Evolutionary conservation across 2,329 filamentous ascomycete genomes (phyloP), one percentile per base, ranked within the genome.

Genomic region (Decorospora gaudefroyi): DNA sequence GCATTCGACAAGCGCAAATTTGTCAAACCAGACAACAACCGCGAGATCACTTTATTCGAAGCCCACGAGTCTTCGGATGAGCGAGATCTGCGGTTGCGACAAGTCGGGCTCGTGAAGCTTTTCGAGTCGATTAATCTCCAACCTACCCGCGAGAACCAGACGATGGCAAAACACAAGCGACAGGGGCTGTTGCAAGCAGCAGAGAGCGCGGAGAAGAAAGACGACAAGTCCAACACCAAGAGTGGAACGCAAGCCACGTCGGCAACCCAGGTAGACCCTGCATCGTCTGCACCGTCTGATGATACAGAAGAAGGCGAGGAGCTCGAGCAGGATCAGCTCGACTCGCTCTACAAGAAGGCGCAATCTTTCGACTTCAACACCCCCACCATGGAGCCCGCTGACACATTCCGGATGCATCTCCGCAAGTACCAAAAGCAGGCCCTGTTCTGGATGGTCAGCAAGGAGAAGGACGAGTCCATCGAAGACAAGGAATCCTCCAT

Each of bases 341-440:
- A 99, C 67, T 84, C 88, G 0, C 73, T 99, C 1, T 99, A 99
- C 71, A 89, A 87, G 63, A 99, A 99, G 65, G 93, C 93, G 0
- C 93, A 99, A 64, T 91, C 90, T 0, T 97, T 97, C 61, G 93
- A 99, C 68, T 97, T 99, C 64, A 83, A 84, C 64, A 96, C 91
- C 0, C 91, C 91, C 2, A 85, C 90, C 67, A 85, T 89, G 7
- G 86, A 96, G 58, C 92, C 93, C 7, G 83, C 87, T 4, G 78
- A 85, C 6, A 89, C 84, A 0, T 99, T 99, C 69, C 78, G 79
- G 4, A 85, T 99, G 84, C 78, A 84, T 25, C 76, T 99, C 18
- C 84, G 93, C 3, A 90, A 89, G 37, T 99, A 99, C 58, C 93
- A 99, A 68, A 96, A 90, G 64, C 93, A 99, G 70, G 90, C 93